Evolutionary conservation across 1,139 yeast species (phyloP).

Genomic region (Suhomyces bokatorum): DNA sequence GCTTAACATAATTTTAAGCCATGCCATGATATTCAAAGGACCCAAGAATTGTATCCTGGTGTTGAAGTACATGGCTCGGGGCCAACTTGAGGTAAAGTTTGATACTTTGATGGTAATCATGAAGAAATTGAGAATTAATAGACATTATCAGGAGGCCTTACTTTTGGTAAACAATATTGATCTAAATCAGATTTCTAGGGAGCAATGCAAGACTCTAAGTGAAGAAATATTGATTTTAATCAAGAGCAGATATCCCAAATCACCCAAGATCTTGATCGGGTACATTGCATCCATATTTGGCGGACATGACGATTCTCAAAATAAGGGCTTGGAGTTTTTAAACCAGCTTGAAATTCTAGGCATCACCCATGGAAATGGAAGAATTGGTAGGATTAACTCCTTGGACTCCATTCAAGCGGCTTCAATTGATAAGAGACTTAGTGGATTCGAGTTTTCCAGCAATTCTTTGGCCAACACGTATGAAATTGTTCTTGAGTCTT

Average conservation of each 20-base stretch:
- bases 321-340: conserved; percentile 22
- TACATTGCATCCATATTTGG: conserved; percentile 37
- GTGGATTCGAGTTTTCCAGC: conserved; percentile 27
- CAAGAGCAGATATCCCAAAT: conserved; percentile 28
- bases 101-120: conserved; percentile 30
- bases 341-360: conserved; percentile 30
- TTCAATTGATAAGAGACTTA: conserved; percentile 31
- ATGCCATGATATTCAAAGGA: conserved; percentile 43
- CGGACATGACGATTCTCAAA: conserved; percentile 8
- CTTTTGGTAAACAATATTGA: conserved; percentile 35
- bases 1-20: conserved; percentile 29
- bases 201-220: conserved; percentile 24
- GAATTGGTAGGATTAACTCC: conserved; percentile 15
- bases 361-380: conserved; percentile 23
- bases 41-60: conserved; percentile 34
- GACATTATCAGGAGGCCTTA: conserved; percentile 38
- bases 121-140: conserved; percentile 29
- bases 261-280: conserved; percentile 41
- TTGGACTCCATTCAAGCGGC: conserved; percentile 26
- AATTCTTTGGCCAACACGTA: conserved; percentile 30
- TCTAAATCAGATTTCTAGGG: conserved; percentile 20
- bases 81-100: conserved; percentile 29
- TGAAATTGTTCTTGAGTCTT: conserved; percentile 23
- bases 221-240: conserved; percentile 38
- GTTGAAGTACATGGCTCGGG: conserved; percentile 34